These are phyloP conservation scores for Strobilomyces echinocephalus DNA, from an alignment of 768 basidiomycete genomes.

Conservation along the genomic window DNA sequence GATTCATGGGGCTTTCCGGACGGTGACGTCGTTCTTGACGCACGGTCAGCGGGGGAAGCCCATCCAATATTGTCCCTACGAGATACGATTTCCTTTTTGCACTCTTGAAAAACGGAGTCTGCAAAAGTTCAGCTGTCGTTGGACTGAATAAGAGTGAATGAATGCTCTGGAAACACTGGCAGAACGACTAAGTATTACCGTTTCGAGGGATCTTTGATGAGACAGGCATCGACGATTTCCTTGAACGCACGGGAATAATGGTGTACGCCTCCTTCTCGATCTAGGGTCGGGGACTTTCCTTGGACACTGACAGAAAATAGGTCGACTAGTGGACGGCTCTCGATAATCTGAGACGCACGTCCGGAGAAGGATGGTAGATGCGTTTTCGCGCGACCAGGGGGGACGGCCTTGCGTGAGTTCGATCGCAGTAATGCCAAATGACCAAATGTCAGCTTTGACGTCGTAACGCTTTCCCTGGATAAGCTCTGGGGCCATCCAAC, in stretches of 20 bases:
- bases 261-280: conserved; percentile 64
- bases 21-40: conserved; percentile 65
- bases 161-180: neutral
- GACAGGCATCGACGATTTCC: conserved; percentile 77
- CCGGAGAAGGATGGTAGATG: conserved; percentile 69
- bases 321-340: neutral
- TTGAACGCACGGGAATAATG: conserved; percentile 80
- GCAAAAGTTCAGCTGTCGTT: conserved; percentile 70
- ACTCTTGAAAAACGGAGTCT: conserved; percentile 71
- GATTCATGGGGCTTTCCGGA: conserved; percentile 33
- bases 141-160: conserved; percentile 45
- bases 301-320: conserved; percentile 47
- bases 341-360: conserved; percentile 43
- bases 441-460: conserved; percentile 90
- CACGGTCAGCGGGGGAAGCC: conserved; percentile 65
- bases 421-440: conserved; percentile 91
- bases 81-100: conserved; percentile 79
- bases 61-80: conserved; percentile 68
- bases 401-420: conserved; percentile 86
- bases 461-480: conserved; percentile 84
- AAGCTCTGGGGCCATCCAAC: conserved; percentile 97
- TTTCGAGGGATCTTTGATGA: conserved; percentile 77
- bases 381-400: conserved; percentile 73
- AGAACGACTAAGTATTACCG: conserved; percentile 40
- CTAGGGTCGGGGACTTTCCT: conserved; percentile 72